A percentile compares a stretch with the other conserved stretches of the same genome.
Evolutionary conservation across 2,329 filamentous ascomycete genomes (phyloP).

Genomic region (Ambrosiella xylebori): DNA sequence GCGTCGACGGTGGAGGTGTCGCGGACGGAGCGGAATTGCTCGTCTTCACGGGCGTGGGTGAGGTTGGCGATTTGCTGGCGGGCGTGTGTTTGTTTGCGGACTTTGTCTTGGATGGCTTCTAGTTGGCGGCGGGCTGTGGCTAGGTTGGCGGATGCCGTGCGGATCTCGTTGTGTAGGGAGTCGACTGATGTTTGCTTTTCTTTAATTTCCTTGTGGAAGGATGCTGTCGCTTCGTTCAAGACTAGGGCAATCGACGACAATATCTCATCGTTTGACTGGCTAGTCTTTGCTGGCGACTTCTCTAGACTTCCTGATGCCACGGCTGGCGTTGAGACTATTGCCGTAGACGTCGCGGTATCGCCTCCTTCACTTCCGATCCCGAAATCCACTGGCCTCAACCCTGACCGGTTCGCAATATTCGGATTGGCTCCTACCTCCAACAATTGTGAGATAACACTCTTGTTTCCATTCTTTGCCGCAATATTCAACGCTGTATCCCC

Average conservation of each 20-base stretch:
- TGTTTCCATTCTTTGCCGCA: slow-evolving; percentile 79
- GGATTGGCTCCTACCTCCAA: slow-evolving; percentile 89
- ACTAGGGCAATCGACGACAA: slow-evolving; percentile 69
- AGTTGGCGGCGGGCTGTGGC: slow-evolving; percentile 59
- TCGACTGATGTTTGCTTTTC: slow-evolving; percentile 74
- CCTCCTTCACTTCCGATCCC: slow-evolving; percentile 59
- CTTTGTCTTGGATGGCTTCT: slow-evolving; percentile 50
- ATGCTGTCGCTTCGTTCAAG: slow-evolving; percentile 58
- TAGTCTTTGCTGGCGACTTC: slow-evolving; percentile 34
- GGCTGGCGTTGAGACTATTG: slow-evolving; percentile 24
- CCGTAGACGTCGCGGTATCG: slow-evolving; percentile 20
- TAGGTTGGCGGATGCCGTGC: slow-evolving; percentile 61
- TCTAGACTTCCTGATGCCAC: slow-evolving; percentile 17
- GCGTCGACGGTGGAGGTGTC: slow-evolving; percentile 24
- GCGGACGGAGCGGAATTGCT: slow-evolving; percentile 35
- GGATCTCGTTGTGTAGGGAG: slow-evolving; percentile 61
- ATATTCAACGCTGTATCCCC: slow-evolving; percentile 93
- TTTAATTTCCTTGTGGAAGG: slow-evolving; percentile 66
- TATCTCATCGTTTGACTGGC: slow-evolving; percentile 63
- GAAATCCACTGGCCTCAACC: slow-evolving; percentile 81
- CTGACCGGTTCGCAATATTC: slow-evolving; percentile 78
- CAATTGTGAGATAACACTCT: slow-evolving; percentile 90
- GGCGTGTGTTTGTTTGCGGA: slow-evolving; percentile 47
- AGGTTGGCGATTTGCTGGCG: slow-evolving; percentile 64
- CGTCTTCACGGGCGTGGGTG: slow-evolving; percentile 52